Evolutionary conservation across 129 eudicot genomes (phyloP), one percentile per base, ranked within the genome.

Genomic region (Flaveria linearis): DNA sequence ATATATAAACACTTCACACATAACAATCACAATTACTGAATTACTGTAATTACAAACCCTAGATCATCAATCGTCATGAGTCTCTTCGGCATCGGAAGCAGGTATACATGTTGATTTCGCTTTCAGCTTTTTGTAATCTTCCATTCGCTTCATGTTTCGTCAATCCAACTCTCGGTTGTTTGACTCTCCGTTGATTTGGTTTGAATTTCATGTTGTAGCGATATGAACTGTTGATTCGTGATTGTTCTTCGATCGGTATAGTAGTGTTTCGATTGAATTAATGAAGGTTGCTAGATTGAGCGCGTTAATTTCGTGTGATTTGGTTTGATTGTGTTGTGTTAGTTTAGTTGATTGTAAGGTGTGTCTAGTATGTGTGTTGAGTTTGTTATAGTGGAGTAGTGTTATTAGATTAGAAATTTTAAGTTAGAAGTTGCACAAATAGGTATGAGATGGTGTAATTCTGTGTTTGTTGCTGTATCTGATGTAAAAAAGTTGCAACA

Each of bases 81-180:
- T 83, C 89, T 88, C 78, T 88, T 88, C 45, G 89, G 92, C 78
- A 85, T 88, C 43, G 92, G 92, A 62, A 83, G 89, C 89, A 87
- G 92, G 92, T 87, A 47, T 10, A 43, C 51, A 36, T 5, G 41
- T 36, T 42, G 42, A 33, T 52, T 14, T 53, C 42, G 61, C 42
- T 69, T 50, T 58, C 47, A 33, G 74, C 17, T 39, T 41, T 49
- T 39, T 47, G 13, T 1, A 6, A 26, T 14, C 39, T 47, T 49
- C 74, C 49, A 28, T 80, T 53, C 65, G n/a, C 41, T 53, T 30
- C 69, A 2, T 47, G 47, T 61, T 60, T 76, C 42, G 12, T 61
- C 55, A 25, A 14, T 69, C 72, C 74, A 64, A 30, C 63, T 52
- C 23, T 16, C 22, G 22, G n/a, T 52, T 52, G 22, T n/a, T 52